These are phyloP conservation scores for Marsdenia floribunda DNA, from an alignment of 257 asterid genomes.

Conservation along the genomic window DNA sequence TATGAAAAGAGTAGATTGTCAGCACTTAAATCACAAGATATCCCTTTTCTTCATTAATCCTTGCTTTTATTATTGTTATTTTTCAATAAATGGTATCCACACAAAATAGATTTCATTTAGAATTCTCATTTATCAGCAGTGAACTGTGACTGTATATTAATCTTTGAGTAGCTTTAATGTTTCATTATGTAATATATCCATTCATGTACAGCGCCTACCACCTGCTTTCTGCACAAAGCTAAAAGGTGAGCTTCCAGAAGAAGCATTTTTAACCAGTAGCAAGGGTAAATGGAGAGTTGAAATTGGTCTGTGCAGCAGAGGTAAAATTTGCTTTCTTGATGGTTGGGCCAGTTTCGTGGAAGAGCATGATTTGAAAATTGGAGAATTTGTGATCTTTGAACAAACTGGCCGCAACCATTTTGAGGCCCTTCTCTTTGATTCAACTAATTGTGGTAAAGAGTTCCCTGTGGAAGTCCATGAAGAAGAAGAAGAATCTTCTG, in stretches of 20 bases:
- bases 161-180: background rate
- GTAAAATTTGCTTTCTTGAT: constrained; percentile 5
- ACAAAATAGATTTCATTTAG: too few species aligned
- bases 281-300: constrained; percentile 21
- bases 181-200: too few species aligned
- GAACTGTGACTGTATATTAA: background rate
- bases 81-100: too few species aligned
- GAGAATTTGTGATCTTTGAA: constrained; percentile 24
- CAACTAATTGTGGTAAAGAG: constrained; percentile 21
- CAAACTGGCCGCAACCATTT: constrained; percentile 20
- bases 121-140: too few species aligned
- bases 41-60: too few species aligned
- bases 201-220: constrained; percentile 15
- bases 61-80: too few species aligned
- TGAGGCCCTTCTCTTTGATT: constrained; percentile 11
- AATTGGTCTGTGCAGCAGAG: constrained; percentile 5
- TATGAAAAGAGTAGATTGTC: too few species aligned
- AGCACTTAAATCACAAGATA: too few species aligned
- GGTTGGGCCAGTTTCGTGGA: constrained; percentile 27
- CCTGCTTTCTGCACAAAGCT: constrained; percentile 8
- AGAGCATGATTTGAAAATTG: constrained; percentile 16
- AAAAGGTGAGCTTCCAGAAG: constrained; percentile 3
- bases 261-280: constrained; percentile 12
- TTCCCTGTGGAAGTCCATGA: constrained; percentile 2
- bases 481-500: background rate